Base-by-base conservation (phyloP, 371 early-diverging fungal species). In the Circinella umbellata region DNA sequence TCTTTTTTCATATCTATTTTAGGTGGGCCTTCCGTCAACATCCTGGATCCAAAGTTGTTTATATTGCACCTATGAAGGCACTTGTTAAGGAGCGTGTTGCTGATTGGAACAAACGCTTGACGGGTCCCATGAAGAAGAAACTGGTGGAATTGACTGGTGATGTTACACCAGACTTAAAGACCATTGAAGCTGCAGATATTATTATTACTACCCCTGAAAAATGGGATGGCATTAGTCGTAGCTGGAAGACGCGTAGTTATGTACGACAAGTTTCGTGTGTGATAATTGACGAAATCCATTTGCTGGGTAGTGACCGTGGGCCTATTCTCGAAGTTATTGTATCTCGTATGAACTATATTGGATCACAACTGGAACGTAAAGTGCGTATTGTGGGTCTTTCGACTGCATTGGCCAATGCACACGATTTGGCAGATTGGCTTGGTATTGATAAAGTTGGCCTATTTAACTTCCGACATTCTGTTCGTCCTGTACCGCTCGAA, bases 11-110 rank as follows among this genome's bases (percentile, higher is more conserved):
- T n/a, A 63, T 59, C 10, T 42, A 10, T 10, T 17, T 9, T 60
- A 85, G 84, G 88, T 78, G 89, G 61, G 92, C 95, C 9, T 95
- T 96, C 78, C 83, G 94, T 36, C 92, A 94, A 69, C 83, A 89
- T 39, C 97, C 96, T 35, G 84, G 86, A 3, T 86, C 89, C 69
- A 97, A 97, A 74, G 95, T 99, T 1, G 96, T 99, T 8, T 99
- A 99, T 70, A 95, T 99, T 75, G 99, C 99, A 4, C 99, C 99
- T n/a, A 91, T 99, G 86, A 99, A 99, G 79, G 99, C 99, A 0
- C 86, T 99, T 57, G 99, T 99, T n/a, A 91, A 95, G 36, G 99
- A 99, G 80, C 91, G 99, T 64, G 94, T 96, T 11, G 80, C 73
- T 4, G 99, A 99, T 76, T 98, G 99, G 95, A 84, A 85, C 35